Evolutionary conservation across 108 stramenopile species (phyloP), one percentile per base, ranked within the genome.

Genomic region (Fragilariopsis cylindrus): DNA sequence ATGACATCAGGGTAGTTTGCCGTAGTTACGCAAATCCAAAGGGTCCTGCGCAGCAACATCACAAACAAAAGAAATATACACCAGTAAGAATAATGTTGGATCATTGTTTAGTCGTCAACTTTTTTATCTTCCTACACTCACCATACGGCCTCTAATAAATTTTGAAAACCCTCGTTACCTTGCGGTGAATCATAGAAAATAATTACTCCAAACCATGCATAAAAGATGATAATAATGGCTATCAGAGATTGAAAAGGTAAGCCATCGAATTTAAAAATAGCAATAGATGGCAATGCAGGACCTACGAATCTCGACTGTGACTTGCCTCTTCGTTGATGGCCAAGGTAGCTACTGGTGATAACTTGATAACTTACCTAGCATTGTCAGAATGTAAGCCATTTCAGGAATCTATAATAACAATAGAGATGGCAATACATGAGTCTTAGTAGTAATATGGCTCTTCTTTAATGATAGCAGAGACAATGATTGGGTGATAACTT

Each of bases 1-100:
- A 89, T 89, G 9, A 92, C 83, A 67, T 91, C 92, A 0, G 93
- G 93, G 65, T 91, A 95, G 67, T 90, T 95, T 9, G 88, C 93
- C 11, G 93, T 95, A 0, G 93, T 95, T 2, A 92, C 77, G 46
- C 82, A 84, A 57, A 89, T 90, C 87, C 88, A 92, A 3, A 92
- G 56, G 1, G 87, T 86, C 85, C 81, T 76, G 44, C 11, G 8
- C 49, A 12, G 9, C 55, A 15, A 42, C 9, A 21, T 41, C 75
- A 48, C 3, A 69, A 47, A 54, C 49, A 50, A 49, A 30, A n/a
- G 58, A 21, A 60, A 4, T 30, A 60, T n/a, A 40, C 21, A 9
- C 16, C 40, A 1, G n/a, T 41, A 60, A 9, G 11, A 60, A 18
- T 11, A 30, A 30, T 30, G 30, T 30, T 19, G 41, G 19, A 41